Evolutionary conservation across 805 yeast species (phyloP), one percentile per base, ranked within the genome.

Genomic region (Spathaspora sp.): DNA sequence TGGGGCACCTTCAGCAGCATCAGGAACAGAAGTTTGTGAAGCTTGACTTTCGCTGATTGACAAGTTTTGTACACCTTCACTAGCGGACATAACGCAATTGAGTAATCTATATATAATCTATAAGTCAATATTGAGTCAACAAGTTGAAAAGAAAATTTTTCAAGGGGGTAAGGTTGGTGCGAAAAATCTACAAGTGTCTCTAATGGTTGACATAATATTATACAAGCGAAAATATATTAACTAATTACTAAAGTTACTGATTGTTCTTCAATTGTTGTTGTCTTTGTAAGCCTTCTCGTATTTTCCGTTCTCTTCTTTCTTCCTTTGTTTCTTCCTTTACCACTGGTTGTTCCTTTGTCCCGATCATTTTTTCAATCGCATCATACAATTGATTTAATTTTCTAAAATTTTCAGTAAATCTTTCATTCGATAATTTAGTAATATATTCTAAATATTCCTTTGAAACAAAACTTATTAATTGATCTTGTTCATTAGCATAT

Each of bases 401-500:
- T 50, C 68, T 71, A 46, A 69, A 70, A 65, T 89, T 89, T 61
- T 89, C 94, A 8, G 62, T 65, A 60, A 87, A 90, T 57, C 92
- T 74, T 48, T 81, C 87, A 9, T 70, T 59, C 0, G 92, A 80
- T 47, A 88, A 64, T 32, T 68, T 67, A 19, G 86, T 82, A 6
- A 85, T 63, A 40, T 81, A 60, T 10, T 69, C 52, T 23, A 89
- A 63, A 58, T 87, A 87, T 5, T 73, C 67, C 20, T 72, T 69
- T 20, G 70, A 60, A 0, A 88, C 94, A 46, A 85, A 65, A 12
- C 77, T 58, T 1, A 66, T 60, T 18, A 77, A 56, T 12, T 60
- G 51, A 1, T 67, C 67, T 1, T 57, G 59, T 1, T 53, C 59
- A 4, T 68, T 70, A 11, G 77, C 64, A 57, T 68, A 80, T 0